These are phyloP conservation scores for Phytophthora idaei DNA, from an alignment of 352 stramenopile species.

Conservation along the genomic window DNA sequence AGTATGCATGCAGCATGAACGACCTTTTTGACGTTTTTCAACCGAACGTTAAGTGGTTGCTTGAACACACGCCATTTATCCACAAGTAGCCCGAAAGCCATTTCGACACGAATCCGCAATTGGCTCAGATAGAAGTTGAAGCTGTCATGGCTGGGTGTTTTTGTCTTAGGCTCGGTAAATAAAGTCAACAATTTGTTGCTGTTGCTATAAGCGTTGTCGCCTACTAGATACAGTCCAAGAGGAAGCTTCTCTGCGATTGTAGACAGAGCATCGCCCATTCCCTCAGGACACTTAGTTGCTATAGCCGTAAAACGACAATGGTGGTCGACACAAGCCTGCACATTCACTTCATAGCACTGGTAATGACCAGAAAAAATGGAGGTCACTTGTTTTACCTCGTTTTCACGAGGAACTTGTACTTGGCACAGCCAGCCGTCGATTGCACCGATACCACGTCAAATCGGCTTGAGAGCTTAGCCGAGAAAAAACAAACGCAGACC, in stretches of 20 bases:
- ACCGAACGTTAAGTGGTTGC: too few relatives aligned
- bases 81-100: too few relatives aligned
- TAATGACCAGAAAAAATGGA: slow-evolving; percentile 13
- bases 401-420: slow-evolving; percentile 4
- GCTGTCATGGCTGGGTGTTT: background rate
- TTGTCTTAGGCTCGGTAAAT: too few relatives aligned
- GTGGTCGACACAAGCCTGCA: background rate
- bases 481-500: background rate
- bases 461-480: background rate
- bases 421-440: slow-evolving; percentile 10
- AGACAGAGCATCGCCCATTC: background rate
- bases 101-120: background rate
- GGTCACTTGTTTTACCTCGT: background rate
- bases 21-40: too few relatives aligned
- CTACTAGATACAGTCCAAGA: background rate
- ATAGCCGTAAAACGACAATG: background rate
- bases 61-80: too few relatives aligned
- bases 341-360: background rate
- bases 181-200: too few relatives aligned
- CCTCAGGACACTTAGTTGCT: background rate
- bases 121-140: background rate
- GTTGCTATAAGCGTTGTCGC: too few relatives aligned
- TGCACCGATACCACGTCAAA: background rate
- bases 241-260: background rate
- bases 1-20: too few relatives aligned